Evolutionary conservation across 441 rosid genomes (phyloP), one percentile per base, ranked within the genome.

Genomic region (Gossypium gossypioides): DNA sequence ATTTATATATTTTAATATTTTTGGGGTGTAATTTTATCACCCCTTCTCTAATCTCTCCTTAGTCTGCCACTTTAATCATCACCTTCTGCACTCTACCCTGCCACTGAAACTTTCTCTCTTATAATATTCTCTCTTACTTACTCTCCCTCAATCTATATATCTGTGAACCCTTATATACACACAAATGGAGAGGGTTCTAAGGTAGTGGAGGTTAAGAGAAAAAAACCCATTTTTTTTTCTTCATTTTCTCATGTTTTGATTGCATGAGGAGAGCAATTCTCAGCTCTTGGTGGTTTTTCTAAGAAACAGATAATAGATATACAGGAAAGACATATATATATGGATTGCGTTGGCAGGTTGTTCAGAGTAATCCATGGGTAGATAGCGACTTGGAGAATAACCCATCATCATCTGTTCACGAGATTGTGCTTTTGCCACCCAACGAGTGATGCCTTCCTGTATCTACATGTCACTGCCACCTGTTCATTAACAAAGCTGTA

Each of bases 321-420:
- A 12, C n/a, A 57, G 52, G 72, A 78, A 78, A 83, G 76, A 81
- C 77, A 80, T 55, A 70, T 64, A 37, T 9, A 56, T 9, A 68
- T 80, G 79, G 76, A 77, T 75, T 81, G 56, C 59, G 72, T 74
- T 65, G 74, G 82, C 84, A 84, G 74, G 64, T 76, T 82, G 73
- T 80, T 76, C 84, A 82, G 85, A 81, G 83, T 77, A 76, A 87
- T 84, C 87, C 87, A 82, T 77, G 79, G 77, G 71, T 63, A 76
- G 91, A 86, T 76, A 87, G 91, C 65, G 94, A 88, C 89, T 79
- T 80, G 78, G 81, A 87, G 93, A 89, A 84, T 86, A 88, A 87
- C 81, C 85, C 86, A 82, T 85, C 90, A 82, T 84, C 81, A 80
- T 85, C 85, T 78, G 87, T 79, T 82, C 88, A 83, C 83, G 86